Base-by-base conservation (phyloP, 495 filamentous ascomycete species). In the Hypoxylon crocopeplum region DNA sequence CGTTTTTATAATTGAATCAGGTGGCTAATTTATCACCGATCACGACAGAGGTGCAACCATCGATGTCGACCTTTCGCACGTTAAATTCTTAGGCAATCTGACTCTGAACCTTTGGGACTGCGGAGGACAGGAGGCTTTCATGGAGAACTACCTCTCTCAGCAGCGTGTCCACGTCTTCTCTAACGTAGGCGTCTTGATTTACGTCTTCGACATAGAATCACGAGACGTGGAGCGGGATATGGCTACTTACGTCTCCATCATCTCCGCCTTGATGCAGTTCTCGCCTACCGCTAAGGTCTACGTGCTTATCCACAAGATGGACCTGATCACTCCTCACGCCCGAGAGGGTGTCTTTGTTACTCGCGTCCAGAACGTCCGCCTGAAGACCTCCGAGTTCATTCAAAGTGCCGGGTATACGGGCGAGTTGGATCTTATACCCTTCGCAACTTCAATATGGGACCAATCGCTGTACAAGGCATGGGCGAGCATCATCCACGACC, bases 51-150 rank as follows among this genome's bases (percentile, higher is more conserved):
- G 93, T 40, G 94, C 94, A n/a, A 98, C 94, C 3, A 97, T 98
- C 69, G 94, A 98, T 72, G 93, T 98, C 42, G 94, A 98, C 77
- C 89, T 97, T 62, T 96, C 91, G 38, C 92, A 96, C 75, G 92
- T 98, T 75, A 93, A 95, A 73, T 98, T 98, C 75, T 87, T 98
- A 72, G 94, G 94, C 21, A 98, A 97, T 69, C 80, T 98, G 39
- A 96, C 93, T 25, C 81, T 98, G 52, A 98, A 98, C 75, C 84
- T 98, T 11, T 98, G 94, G 94, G 94, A 98, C 74, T 98, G 94
- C 71, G 94, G 94, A 75, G 95, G 93, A 44, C 94, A 98, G 83
- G 95, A 97, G 70, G 93, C 93, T 17, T 98, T 98, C 74, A 95
- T 96, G 82, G 94, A 97, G 73, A 96, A 93, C 66, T 98, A 97